These are phyloP conservation scores for Lipomyces lipofer DNA, from an alignment of 805 yeast species.

Conservation along the genomic window DNA sequence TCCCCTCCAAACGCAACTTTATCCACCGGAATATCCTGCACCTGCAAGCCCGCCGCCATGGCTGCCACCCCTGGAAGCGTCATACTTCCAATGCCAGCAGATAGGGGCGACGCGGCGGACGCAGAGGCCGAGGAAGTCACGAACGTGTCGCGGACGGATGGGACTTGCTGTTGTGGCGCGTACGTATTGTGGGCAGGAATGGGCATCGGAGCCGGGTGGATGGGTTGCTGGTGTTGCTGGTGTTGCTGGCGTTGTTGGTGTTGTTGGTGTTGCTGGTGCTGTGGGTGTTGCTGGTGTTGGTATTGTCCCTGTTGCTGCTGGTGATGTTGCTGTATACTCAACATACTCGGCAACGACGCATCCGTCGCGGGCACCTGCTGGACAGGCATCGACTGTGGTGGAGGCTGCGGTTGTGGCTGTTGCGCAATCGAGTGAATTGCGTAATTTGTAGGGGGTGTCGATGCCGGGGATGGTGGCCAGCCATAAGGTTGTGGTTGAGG, in stretches of 20 bases:
- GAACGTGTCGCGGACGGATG: too few species aligned
- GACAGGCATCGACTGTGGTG: background rate
- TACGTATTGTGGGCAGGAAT: constrained; percentile 5
- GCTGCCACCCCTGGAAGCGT: too few species aligned
- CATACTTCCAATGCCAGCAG: constrained; percentile 33
- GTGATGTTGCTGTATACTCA: constrained; percentile 7
- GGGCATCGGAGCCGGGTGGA: constrained; percentile 21
- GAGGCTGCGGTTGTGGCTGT: constrained; percentile 10
- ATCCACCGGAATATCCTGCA: constrained; percentile 35
- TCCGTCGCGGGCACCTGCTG: background rate
- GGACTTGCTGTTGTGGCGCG: background rate
- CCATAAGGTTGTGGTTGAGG: constrained; percentile 8
- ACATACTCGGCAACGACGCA: background rate
- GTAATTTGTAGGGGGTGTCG: constrained; percentile 41
- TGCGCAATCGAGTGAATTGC: constrained; percentile 7
- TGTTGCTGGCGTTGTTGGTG: constrained; percentile 10
- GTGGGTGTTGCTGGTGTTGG: constrained; percentile 16
- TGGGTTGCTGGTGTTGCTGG: constrained; percentile 22
- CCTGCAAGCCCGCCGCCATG: constrained; percentile 7
- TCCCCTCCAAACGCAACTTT: constrained; percentile 37
- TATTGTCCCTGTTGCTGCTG: constrained; percentile 14
- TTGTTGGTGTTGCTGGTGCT: constrained; percentile 9
- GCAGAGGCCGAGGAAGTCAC: too few species aligned
- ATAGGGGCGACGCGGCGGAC: constrained; percentile 37
- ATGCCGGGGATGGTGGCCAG: constrained; percentile 55